phyloP scores from a whole-genome alignment of 352 stramenopile genomes.

The Globisporangium rhizosaccharum region DNA sequence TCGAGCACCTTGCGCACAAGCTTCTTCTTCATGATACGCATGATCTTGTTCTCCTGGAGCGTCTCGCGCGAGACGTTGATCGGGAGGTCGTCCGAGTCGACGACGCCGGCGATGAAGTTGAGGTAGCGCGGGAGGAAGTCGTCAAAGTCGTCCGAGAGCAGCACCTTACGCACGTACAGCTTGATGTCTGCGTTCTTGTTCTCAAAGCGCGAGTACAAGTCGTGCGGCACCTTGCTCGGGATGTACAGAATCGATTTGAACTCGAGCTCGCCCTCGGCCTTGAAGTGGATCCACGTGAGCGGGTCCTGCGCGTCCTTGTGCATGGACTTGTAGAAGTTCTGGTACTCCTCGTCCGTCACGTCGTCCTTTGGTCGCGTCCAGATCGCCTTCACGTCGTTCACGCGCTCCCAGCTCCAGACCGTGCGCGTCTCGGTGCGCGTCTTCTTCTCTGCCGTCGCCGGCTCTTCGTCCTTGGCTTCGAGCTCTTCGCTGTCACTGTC shows the following conservation, averaged over 20 bases:
- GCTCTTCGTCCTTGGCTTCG: slow-evolving; percentile 24
- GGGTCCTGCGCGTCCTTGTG: slow-evolving; percentile 89
- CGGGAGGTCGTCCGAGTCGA: slow-evolving; percentile 98
- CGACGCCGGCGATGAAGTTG: slow-evolving; percentile 98
- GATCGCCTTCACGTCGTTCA: slow-evolving; percentile 98
- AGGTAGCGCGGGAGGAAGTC: slow-evolving; percentile 98
- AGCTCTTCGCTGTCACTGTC: slow-evolving; percentile 52
- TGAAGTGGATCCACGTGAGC: slow-evolving; percentile 98
- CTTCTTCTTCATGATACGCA: slow-evolving; percentile 99
- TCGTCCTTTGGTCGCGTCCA: slow-evolving; percentile 96
- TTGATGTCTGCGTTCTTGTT: slow-evolving; percentile 91
- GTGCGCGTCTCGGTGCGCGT: slow-evolving; percentile 89
- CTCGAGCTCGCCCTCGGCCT: slow-evolving; percentile 99
- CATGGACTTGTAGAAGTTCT: slow-evolving; percentile 97
- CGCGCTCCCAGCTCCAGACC: slow-evolving; percentile 93
- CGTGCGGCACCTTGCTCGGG: slow-evolving; percentile 79
- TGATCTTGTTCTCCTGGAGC: slow-evolving; percentile 98
- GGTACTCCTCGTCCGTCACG: slow-evolving; percentile 98
- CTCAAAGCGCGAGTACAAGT: slow-evolving; percentile 91
- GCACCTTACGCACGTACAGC: slow-evolving; percentile 98
- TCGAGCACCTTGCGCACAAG: slow-evolving; percentile 99
- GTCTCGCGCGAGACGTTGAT: slow-evolving; percentile 99
- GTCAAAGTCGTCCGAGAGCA: slow-evolving; percentile 98
- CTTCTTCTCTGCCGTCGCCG: slow-evolving; percentile 72
- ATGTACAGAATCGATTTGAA: slow-evolving; percentile 99